These are phyloP conservation scores for Hirschioporus abietinus DNA, from an alignment of 768 basidiomycete genomes.

Conservation along the genomic window DNA sequence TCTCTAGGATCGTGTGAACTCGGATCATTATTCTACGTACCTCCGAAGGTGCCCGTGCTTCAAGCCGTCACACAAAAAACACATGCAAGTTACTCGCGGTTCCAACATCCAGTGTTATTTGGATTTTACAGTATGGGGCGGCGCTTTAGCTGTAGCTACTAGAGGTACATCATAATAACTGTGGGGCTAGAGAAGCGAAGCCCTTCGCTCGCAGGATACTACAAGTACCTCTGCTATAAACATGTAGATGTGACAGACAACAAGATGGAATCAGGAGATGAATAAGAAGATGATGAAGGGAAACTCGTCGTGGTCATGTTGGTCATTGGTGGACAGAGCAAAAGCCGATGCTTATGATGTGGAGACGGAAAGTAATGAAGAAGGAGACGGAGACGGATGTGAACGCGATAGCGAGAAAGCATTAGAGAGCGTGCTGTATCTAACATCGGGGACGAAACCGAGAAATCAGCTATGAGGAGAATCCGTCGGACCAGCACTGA, in stretches of 20 bases:
- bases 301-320: slow-evolving; percentile 10
- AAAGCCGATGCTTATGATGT: slow-evolving; percentile 7
- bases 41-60: background rate
- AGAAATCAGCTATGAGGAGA: slow-evolving; percentile 5
- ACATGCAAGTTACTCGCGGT: background rate
- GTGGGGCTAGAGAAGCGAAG: slow-evolving; percentile 44
- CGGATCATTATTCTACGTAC: no score
- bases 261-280: slow-evolving; percentile 17
- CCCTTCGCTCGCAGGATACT: slow-evolving; percentile 35
- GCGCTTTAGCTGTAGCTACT: background rate
- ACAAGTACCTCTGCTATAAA: slow-evolving; percentile 9
- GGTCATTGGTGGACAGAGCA: slow-evolving; percentile 5
- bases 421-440: slow-evolving; percentile 4
- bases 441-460: slow-evolving; percentile 11
- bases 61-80: background rate
- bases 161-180: slow-evolving; percentile 5
- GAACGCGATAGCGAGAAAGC: slow-evolving; percentile 6
- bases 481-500: slow-evolving; percentile 10
- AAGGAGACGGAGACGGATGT: slow-evolving; percentile 11
- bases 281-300: slow-evolving; percentile 11
- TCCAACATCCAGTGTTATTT: slow-evolving; percentile 1
- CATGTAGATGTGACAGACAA: slow-evolving; percentile 11
- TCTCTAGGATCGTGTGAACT: background rate
- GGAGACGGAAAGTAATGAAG: slow-evolving; percentile 10
- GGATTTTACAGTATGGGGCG: background rate